These are phyloP conservation scores for Phytophthora constricta DNA, from an alignment of 352 stramenopile species.

Conservation along the genomic window DNA sequence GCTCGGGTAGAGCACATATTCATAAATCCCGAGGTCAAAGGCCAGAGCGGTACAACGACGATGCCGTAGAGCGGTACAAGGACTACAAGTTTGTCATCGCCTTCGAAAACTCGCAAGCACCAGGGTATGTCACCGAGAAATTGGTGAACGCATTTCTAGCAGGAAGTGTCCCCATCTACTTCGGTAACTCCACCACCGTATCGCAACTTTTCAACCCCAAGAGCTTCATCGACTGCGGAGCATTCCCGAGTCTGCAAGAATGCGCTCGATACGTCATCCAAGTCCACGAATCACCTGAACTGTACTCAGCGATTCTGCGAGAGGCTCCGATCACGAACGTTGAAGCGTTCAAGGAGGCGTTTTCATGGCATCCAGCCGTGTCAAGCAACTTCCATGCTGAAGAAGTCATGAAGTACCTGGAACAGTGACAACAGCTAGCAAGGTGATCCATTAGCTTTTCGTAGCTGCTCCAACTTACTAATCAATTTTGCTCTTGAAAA, in stretches of 20 bases:
- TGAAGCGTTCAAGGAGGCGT: constrained; percentile 30
- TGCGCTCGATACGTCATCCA: constrained; percentile 41
- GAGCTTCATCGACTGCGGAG: constrained; percentile 56
- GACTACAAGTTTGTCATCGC: constrained; percentile 62
- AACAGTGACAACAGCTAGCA: background rate
- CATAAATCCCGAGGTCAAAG: background rate
- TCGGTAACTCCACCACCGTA: constrained; percentile 42
- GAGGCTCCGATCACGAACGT: constrained; percentile 38
- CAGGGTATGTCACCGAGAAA: constrained; percentile 65
- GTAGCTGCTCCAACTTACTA: too few relatives aligned
- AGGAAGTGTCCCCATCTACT: constrained; percentile 55
- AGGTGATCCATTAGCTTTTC: too few relatives aligned
- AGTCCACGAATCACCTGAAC: constrained; percentile 33
- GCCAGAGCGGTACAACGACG: constrained; percentile 27
- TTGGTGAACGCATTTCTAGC: constrained; percentile 58
- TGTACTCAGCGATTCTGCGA: constrained; percentile 34
- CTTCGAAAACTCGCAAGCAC: constrained; percentile 49
- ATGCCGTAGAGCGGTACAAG: constrained; percentile 34
- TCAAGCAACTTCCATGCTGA: background rate
- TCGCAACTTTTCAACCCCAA: constrained; percentile 2
- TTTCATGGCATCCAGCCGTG: constrained; percentile 51
- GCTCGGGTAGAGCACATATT: constrained; percentile 19
- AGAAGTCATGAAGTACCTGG: background rate
- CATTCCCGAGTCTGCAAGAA: constrained; percentile 38
- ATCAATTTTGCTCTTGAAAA: too few relatives aligned